Conservation (phyloP, 176 grass and related monocot species). For the Pontederia crassipes region DNA sequence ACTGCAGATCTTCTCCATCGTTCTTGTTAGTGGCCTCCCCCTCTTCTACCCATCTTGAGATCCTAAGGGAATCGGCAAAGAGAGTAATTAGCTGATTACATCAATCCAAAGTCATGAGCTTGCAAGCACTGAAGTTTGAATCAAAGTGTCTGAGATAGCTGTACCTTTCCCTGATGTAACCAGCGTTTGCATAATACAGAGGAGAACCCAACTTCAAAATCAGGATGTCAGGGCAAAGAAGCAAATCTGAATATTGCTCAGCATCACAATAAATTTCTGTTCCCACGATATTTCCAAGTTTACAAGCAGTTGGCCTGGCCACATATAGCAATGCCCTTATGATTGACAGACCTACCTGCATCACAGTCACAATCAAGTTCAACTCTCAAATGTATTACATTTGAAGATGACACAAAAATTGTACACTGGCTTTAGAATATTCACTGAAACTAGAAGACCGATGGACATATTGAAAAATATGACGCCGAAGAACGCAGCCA, state of each 20-base stretch:
- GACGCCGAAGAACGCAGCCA: slow-evolving; percentile 73
- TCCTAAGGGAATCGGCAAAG: slow-evolving; percentile 21
- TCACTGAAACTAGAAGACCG: slow-evolving; percentile 68
- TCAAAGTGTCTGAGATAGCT: too few relatives aligned
- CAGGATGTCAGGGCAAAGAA: slow-evolving; percentile 37
- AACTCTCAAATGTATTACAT: neutral
- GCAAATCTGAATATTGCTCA: slow-evolving; percentile 48
- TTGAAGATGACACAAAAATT: too few relatives aligned
- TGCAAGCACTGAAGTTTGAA: too few relatives aligned
- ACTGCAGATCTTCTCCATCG: slow-evolving; percentile 46
- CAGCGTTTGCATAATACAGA: slow-evolving; percentile 61
- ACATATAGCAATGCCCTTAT: slow-evolving; percentile 64
- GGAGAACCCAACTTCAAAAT: slow-evolving; percentile 69
- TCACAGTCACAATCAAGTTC: neutral
- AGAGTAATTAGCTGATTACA: too few relatives aligned
- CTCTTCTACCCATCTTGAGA: slow-evolving; percentile 84
- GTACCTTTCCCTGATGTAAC: slow-evolving; percentile 79
- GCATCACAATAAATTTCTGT: slow-evolving; percentile 57
- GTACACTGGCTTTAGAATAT: neutral
- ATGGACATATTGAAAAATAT: slow-evolving; percentile 84
- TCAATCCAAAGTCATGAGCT: too few relatives aligned
- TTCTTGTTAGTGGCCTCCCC: slow-evolving; percentile 30
- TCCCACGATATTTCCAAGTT: slow-evolving; percentile 59
- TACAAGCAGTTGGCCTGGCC: slow-evolving; percentile 62
- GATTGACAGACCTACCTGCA: slow-evolving; percentile 65